Base-by-base conservation (phyloP, 163 green algal species). In the Coccomyxa subellipsoidea region DNA sequence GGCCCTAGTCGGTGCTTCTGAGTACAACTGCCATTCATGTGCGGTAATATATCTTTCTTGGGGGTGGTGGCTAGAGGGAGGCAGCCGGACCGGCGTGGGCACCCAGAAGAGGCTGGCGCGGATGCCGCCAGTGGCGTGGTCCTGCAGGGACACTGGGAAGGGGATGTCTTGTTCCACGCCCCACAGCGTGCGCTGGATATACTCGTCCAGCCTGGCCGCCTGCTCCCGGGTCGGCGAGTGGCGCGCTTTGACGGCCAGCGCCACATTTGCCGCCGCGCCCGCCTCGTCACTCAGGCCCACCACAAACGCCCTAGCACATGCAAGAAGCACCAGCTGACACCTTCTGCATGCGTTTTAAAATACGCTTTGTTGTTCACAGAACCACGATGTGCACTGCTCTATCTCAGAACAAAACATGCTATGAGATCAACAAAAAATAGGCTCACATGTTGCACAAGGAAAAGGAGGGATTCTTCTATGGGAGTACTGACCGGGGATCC, bases 251-350 rank as follows among this genome's bases (percentile, higher is more conserved):
- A 40, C 38, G 29, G 77, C 77, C n/a, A 81, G 53, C 1, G 38
- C 77, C 47, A 81, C 47, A 54, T 81, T 81, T 8, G 40, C 53
- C 2, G 38, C 77, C 25, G 77, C 77, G 7, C 77, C 77, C 12
- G 77, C 77, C 21, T 81, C 77, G 32, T 81, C 77, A 31, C 77
- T 81, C 40, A 81, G 53, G 47, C 77, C 77, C 31, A 81, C 77
- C 47, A 81, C 53, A 73, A 69, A 81, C 4, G 77, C 27, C 27
- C 75, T 79, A 37, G 15, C 18, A 4, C 5, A 79, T 1, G 3
- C 31, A 6, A 78, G 3, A n/a, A n/a, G n/a, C n/a, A n/a, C n/a
- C n/a, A n/a, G n/a, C n/a, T n/a, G n/a, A n/a, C n/a, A n/a, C n/a
- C n/a, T n/a, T n/a, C n/a, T n/a, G n/a, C n/a, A n/a, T n/a, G n/a